Base-by-base conservation (phyloP, 1,139 yeast species). In the Yamadazyma sp. region DNA sequence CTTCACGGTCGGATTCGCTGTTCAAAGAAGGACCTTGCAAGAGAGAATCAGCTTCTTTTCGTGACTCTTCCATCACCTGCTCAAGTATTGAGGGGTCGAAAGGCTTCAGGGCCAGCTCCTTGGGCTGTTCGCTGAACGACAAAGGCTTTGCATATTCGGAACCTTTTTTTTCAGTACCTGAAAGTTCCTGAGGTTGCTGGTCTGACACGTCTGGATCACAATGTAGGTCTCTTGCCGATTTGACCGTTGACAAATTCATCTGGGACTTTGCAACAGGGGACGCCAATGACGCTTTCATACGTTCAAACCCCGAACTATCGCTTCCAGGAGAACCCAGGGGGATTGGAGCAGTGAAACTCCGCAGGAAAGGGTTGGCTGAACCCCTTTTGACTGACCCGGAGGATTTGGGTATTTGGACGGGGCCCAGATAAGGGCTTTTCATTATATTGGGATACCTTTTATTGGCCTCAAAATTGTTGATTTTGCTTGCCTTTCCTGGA, bases 241-340 rank as follows among this genome's bases (percentile, higher is more conserved):
- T n/a, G n/a, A n/a, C n/a, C n/a, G n/a, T n/a, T n/a, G n/a, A n/a
- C n/a, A n/a, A n/a, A n/a, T n/a, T n/a, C n/a, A n/a, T n/a, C n/a
- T 24, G 26, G 4, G 29, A 16, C 9, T 26, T 26, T 26, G 29
- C 20, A 7, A 16, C 14, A 12, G 24, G 12, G 8, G 7, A 23
- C n/a, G 25, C 16, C 9, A 42, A 34, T 10, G 27, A 17, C 10
- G 27, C 33, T 28, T 29, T 43, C 8, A 43, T 27, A 11, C 33
- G 39, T 12, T 41, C 44, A 24, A 43, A 43, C 2, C 42, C 44
- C 3, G 41, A 37, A 18, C 42, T 38, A 5, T 30, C 39, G 26
- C 41, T 36, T 11, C 23, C 39, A 8, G 44, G 44, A 15, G 44
- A 41, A 12, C 6, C 11, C 3, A 30, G 12, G 2, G 29, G 35